Base-by-base conservation (phyloP, 148 eudicot species). In the Heliamphora exappendiculata region DNA sequence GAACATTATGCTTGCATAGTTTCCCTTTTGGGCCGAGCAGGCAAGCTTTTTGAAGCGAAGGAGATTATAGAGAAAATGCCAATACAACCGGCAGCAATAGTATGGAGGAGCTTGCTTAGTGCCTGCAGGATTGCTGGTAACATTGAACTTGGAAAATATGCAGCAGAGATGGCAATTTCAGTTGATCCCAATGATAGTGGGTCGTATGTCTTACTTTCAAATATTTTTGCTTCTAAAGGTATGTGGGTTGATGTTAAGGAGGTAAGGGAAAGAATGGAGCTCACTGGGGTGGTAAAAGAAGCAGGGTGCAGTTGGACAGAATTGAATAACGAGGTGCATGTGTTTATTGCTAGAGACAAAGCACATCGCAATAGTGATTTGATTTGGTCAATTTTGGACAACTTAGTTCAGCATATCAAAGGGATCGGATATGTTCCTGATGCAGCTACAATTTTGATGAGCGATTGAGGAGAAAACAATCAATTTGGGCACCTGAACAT, bases 1-100 rank as follows among this genome's bases (percentile, higher is more conserved):
- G 87, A 92, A 67, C 97, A 92, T 80, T 92, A 88, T 67, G 89
- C 89, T 70, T 92, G 93, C 74, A 77, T 90, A 82, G 90, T 86
- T 17, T 85, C 93, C 67, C 90, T 92, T 42, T 81, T 90, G 69
- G 90, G 91, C 7, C 85, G 93, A 80, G 90, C 90, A 62, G 93
- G 94, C 58, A 82, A 74, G 81, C 70, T 92, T 29, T 53, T 66
- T 26, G 90, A 92, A 75, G 94, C 97, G 3, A 89, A 78, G 71
- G 81, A 79, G 13, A 75, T 86, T 53, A 91, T 92, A 31, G 86
- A 90, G 74, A 79, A 76, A 58, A 90, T 92, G 91, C 90, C 94
- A 7, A 84, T 87, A 78, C 77, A 78, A 73, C 87, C 93, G 3
- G 84, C 79, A 47, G 86, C 87, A 20, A 70, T 85, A 75, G 84